A percentile compares a stretch with the other conserved stretches of the same genome.
Evolutionary conservation across 1,284 basidiomycete species (phyloP).

Genomic region (Cystobasidium slooffiae): DNA sequence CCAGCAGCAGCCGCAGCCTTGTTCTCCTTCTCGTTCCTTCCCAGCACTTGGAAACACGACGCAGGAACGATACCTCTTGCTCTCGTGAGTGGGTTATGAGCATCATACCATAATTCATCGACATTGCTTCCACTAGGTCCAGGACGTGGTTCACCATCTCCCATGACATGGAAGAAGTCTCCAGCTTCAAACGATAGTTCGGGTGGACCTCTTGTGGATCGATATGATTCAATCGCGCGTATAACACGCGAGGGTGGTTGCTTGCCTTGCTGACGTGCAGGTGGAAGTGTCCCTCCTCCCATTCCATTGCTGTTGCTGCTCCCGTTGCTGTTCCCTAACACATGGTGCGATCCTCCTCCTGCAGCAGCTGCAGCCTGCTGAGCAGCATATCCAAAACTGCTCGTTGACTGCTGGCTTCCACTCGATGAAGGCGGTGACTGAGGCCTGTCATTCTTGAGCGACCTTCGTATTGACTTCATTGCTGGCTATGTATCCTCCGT

Average conservation of each 20-base stretch:
- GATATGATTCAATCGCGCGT: constrained; percentile 74
- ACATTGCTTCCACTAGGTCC: background rate
- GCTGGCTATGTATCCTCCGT: background rate
- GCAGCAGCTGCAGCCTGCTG: background rate
- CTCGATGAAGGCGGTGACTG: constrained; percentile 37
- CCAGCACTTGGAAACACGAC: constrained; percentile 72
- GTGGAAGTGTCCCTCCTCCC: constrained; percentile 22
- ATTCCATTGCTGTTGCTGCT: constrained; percentile 7
- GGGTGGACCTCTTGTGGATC: constrained; percentile 71
- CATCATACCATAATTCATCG: constrained; percentile 58
- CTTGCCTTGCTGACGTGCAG: constrained; percentile 34
- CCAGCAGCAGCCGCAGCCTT: constrained; percentile 38
- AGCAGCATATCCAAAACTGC: constrained; percentile 15
- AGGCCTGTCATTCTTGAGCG: constrained; percentile 41
- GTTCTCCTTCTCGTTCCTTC: constrained; percentile 51
- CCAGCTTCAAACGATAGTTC: constrained; percentile 91
- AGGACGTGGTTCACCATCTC: constrained; percentile 63
- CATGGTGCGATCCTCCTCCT: constrained; percentile 24
- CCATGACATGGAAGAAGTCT: constrained; percentile 95
- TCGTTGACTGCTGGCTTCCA: constrained; percentile 26
- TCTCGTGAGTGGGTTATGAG: constrained; percentile 77
- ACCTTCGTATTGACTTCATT: constrained; percentile 40
- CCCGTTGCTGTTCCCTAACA: constrained; percentile 20
- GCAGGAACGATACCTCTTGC: constrained; percentile 89
- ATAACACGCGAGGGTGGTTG: constrained; percentile 94